phyloP scores from a whole-genome alignment of 2,329 filamentous ascomycete genomes.

The Thelonectria blattea region DNA sequence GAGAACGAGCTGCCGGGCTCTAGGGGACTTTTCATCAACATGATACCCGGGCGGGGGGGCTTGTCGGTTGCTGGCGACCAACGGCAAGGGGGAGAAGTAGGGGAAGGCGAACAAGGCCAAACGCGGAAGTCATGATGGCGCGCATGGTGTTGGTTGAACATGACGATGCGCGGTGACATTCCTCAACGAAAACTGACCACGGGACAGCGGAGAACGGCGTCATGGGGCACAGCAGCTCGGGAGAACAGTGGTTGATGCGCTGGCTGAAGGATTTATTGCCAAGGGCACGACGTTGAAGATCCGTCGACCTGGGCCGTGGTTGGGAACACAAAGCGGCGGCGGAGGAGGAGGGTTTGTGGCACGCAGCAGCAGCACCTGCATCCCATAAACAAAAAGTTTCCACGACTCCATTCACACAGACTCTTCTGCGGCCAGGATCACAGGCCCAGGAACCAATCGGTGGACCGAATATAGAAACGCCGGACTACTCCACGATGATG shows the following conservation, averaged over 20 bases:
- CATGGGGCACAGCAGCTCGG: too few relatives aligned
- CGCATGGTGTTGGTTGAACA: background rate
- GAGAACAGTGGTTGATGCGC: conserved; percentile 1
- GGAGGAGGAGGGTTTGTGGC: background rate
- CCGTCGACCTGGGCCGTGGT: conserved; percentile 3
- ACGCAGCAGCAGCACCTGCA: conserved; percentile 3
- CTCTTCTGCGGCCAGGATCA: conserved; percentile 3
- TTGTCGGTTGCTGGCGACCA: background rate
- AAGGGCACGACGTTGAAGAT: conserved; percentile 14
- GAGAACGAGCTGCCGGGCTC: conserved; percentile 5
- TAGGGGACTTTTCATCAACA: conserved; percentile 1
- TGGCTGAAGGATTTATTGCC: conserved; percentile 18
- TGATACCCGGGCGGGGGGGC: conserved; percentile 1
- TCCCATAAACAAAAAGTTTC: conserved; percentile 1
- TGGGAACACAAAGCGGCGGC: background rate
- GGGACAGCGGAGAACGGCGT: too few relatives aligned
- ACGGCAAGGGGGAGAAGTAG: background rate
- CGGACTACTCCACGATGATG: conserved; percentile 21
- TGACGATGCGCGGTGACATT: conserved; percentile 9
- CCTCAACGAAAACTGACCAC: background rate
- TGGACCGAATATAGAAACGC: conserved; percentile 36
- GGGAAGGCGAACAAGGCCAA: background rate
- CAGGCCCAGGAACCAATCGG: conserved; percentile 7
- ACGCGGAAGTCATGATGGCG: background rate
- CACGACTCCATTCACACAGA: background rate